Percentiles rank a stretch among this genome's conserved stretches.
Conservation (phyloP, 2,329 filamentous ascomycete species). For the Dactylellina leptospora region DNA sequence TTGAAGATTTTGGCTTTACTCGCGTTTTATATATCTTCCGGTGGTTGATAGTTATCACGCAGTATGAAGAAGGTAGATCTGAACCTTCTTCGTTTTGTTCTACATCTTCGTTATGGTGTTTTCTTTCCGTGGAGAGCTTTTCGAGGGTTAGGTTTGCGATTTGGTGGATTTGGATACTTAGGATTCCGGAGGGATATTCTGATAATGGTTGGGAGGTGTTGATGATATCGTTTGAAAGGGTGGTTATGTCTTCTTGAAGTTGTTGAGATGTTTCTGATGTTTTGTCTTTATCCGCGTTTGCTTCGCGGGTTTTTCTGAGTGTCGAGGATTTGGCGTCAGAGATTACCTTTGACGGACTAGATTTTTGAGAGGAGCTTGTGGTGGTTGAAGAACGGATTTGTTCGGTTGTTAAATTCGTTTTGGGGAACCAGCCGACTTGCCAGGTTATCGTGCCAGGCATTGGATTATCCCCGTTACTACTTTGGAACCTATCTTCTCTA, state of each 20-base stretch:
- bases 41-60: conserved; percentile 77
- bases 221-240: conserved; percentile 70
- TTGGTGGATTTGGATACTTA: conserved; percentile 76
- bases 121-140: conserved; percentile 25
- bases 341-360: conserved; percentile 19
- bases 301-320: conserved; percentile 72
- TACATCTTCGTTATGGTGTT: conserved; percentile 61
- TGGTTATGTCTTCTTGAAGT: conserved; percentile 72
- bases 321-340: conserved; percentile 61
- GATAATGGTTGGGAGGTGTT: conserved; percentile 72
- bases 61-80: conserved; percentile 74
- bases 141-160: conserved; percentile 71
- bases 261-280: conserved; percentile 72
- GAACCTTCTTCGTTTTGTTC: conserved; percentile 71
- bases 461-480: conserved; percentile 80
- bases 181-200: conserved; percentile 71
- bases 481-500: conserved; percentile 83
- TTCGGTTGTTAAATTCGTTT: conserved; percentile 68
- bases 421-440: conserved; percentile 95
- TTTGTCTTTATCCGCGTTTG: conserved; percentile 67
- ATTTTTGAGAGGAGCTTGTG: conserved; percentile 19
- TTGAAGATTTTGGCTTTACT: conserved; percentile 79
- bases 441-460: conserved; percentile 96
- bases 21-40: conserved; percentile 74
- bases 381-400: conserved; percentile 17